phyloP scores from a whole-genome alignment of 2,329 filamentous ascomycete genomes.

The Ramichloridium luteum region DNA sequence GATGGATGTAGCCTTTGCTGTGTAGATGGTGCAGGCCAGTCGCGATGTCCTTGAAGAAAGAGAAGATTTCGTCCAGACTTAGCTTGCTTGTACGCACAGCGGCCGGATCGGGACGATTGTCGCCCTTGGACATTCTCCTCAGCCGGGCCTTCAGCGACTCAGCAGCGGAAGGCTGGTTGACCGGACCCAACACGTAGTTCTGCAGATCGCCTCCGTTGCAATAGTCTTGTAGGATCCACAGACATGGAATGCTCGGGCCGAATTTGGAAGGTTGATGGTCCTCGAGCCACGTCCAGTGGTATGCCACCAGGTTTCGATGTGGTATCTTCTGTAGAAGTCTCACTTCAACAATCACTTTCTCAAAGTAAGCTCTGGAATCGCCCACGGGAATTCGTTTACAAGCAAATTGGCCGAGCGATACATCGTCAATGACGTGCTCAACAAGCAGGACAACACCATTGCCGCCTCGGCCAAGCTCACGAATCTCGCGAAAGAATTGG shows the following conservation, averaged over 20 bases:
- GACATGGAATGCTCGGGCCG: conserved; percentile 81
- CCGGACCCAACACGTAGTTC: conserved; percentile 67
- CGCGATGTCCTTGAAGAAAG: conserved; percentile 90
- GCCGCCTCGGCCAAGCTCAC: conserved; percentile 74
- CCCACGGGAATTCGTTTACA: conserved; percentile 93
- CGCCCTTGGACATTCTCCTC: conserved; percentile 67
- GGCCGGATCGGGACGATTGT: conserved; percentile 47
- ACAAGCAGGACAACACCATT: conserved; percentile 95
- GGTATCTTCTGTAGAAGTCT: conserved; percentile 83
- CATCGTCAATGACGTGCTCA: conserved; percentile 79
- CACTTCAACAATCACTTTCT: conserved; percentile 88
- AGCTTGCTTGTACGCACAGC: conserved; percentile 45
- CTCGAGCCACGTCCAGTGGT: conserved; percentile 94
- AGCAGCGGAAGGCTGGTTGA: conserved; percentile 55
- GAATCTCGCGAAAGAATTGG: conserved; percentile 83
- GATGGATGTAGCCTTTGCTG: conserved; percentile 82
- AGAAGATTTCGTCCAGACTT: conserved; percentile 86
- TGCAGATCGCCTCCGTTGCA: conserved; percentile 90
- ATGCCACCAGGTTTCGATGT: conserved; percentile 90
- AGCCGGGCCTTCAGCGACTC: conserved; percentile 83
- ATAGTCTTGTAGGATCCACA: conserved; percentile 95
- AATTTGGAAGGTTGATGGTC: conserved; percentile 73
- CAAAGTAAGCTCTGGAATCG: conserved; percentile 82
- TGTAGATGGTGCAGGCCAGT: conserved; percentile 85
- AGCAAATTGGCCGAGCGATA: conserved; percentile 78